Conservation (phyloP, 1,284 basidiomycete species). For the Irpex sp. region DNA sequence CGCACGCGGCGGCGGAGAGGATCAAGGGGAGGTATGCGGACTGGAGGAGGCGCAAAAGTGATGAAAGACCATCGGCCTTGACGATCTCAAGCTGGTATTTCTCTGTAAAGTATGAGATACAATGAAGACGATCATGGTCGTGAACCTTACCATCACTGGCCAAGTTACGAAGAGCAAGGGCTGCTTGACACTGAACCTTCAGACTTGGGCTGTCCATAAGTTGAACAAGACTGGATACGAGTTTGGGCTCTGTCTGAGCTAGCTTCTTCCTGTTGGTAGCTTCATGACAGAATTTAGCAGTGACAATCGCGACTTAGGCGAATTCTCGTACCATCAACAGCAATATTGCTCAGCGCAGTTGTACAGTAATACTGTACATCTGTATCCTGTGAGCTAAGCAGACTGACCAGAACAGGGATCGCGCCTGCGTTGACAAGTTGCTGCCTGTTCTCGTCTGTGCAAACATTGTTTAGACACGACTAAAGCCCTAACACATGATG, state of each 20-base stretch:
- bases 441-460: slow-evolving; percentile 93
- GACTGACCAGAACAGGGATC: slow-evolving; percentile 94
- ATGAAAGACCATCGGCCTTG: slow-evolving; percentile 90
- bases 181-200: slow-evolving; percentile 99
- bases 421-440: slow-evolving; percentile 99
- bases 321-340: slow-evolving; percentile 75
- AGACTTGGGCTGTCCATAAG: slow-evolving; percentile 98
- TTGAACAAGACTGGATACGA: slow-evolving; percentile 92
- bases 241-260: slow-evolving; percentile 90
- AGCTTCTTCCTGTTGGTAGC: slow-evolving; percentile 93
- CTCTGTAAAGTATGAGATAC: slow-evolving; percentile 47
- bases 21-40: slow-evolving; percentile 99
- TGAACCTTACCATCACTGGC: slow-evolving; percentile 84
- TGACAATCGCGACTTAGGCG: background rate
- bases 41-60: slow-evolving; percentile 91
- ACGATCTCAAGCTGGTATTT: slow-evolving; percentile 99
- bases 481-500: background rate
- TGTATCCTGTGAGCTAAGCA: slow-evolving; percentile 96
- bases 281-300: slow-evolving; percentile 25
- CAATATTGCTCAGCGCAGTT: slow-evolving; percentile 97
- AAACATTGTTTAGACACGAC: background rate
- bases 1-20: slow-evolving; percentile 96
- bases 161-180: slow-evolving; percentile 93
- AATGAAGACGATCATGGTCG: background rate
- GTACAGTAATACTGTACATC: slow-evolving; percentile 99